Evolutionary conservation across 75 land plant species (phyloP).

Genomic region (Pseudotsuga menziesii): DNA sequence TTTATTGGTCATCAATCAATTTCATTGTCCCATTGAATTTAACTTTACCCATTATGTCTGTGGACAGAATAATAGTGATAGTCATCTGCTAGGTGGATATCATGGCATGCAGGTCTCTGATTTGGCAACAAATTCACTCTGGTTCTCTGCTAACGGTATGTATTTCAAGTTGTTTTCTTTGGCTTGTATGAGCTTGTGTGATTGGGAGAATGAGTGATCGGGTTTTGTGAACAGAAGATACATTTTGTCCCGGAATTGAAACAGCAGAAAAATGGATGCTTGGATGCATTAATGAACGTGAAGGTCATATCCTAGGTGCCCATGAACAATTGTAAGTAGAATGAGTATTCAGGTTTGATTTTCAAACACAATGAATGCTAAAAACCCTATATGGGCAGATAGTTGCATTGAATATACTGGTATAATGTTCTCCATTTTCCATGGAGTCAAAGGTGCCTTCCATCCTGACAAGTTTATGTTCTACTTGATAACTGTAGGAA

Average conservation of each 20-base stretch:
- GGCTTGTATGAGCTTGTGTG: not conserved
- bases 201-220: not conserved
- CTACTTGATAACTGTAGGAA: not conserved
- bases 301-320: constrained; percentile 3
- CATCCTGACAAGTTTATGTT: not conserved
- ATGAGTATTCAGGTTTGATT: not conserved
- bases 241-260: constrained; percentile 3
- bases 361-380: not conserved
- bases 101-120: constrained; percentile 4
- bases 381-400: not conserved
- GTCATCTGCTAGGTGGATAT: constrained; percentile 2
- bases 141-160: constrained; percentile 9
- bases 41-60: not conserved
- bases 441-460: not conserved
- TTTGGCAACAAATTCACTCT: not conserved
- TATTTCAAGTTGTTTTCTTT: not conserved
- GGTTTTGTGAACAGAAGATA: constrained; percentile 3
- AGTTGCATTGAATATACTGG: not conserved
- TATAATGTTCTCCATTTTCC: not conserved
- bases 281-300: constrained; percentile 12
- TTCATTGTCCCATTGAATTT: not conserved
- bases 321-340: constrained; percentile 11
- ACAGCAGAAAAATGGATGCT: constrained; percentile 19
- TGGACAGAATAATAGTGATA: not conserved
- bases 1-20: not conserved